Evolutionary conservation across 257 asterid genomes (phyloP), one percentile per base, ranked within the genome.

Genomic region (Cinchona pubescens): DNA sequence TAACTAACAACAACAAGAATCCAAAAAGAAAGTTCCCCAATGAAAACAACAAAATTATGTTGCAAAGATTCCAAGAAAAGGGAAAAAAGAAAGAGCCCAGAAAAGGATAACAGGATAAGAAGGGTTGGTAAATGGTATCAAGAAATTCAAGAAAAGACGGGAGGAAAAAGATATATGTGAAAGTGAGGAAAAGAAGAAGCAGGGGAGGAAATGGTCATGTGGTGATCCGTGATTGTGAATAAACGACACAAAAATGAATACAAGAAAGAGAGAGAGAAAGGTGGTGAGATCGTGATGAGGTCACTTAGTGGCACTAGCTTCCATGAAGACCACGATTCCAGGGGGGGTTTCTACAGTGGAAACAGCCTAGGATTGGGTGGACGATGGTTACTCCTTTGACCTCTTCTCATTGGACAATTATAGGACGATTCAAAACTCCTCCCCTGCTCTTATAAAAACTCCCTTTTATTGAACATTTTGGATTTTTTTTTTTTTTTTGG

Each of bases 151-250:
- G 71, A 77, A 58, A 74, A 21, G 48, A 68, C 23, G 7, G 64
- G 71, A 38, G 62, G 69, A 75, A n/a, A 69, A 55, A 72, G 76
- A 82, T 75, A 77, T 78, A 46, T 46, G 65, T 51, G 77, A 56
- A 58, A 63, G 78, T 29, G 81, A 79, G 80, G 62, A 79, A 59
- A 73, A 42, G 56, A 75, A 35, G 79, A 67, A 67, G 83, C 64
- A 67, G 56, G 37, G 64, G 48, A 67, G 70, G 88, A 85, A 91
- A 75, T 42, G 77, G 90, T 82, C 91, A 45, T 85, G 91, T 78
- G 96, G 96, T 85, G 95, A 91, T 90, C 93, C 96, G 90, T 79
- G 72, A 80, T 73, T 86, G 82, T 79, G 86, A 80, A 82, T 79
- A 77, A 82, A 76, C 37, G 80, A 72, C n/a, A n/a, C n/a, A n/a